These are phyloP conservation scores for Neurospora intermedia DNA, from an alignment of 495 filamentous ascomycete species.

Conservation along the genomic window DNA sequence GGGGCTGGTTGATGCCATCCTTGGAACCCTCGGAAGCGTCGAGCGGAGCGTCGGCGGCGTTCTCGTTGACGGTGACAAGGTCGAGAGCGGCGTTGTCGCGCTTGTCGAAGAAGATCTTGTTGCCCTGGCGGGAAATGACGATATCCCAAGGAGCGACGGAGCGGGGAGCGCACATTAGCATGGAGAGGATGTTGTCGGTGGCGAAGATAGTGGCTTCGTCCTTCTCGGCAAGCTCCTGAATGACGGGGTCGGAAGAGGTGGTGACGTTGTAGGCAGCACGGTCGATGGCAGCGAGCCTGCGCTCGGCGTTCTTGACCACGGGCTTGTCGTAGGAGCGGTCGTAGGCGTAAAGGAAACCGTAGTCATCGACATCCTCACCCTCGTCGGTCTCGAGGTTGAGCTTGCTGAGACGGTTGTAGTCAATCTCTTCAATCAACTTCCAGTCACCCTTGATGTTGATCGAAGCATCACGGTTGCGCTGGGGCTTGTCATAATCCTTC, in stretches of 20 bases:
- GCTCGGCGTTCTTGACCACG: slow-evolving; percentile 76
- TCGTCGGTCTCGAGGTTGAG: slow-evolving; percentile 89
- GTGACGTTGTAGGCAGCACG: slow-evolving; percentile 96
- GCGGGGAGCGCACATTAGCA: slow-evolving; percentile 96
- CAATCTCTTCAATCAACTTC: slow-evolving; percentile 94
- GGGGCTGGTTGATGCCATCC: slow-evolving; percentile 85
- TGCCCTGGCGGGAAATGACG: slow-evolving; percentile 76
- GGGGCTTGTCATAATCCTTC: slow-evolving; percentile 98
- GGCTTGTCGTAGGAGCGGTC: slow-evolving; percentile 89
- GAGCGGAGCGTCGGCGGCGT: slow-evolving; percentile 89
- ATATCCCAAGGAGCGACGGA: slow-evolving; percentile 98
- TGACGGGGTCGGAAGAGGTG: slow-evolving; percentile 87
- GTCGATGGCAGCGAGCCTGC: slow-evolving; percentile 77
- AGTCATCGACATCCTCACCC: slow-evolving; percentile 87
- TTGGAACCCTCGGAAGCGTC: slow-evolving; percentile 88
- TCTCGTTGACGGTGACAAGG: slow-evolving; percentile 97
- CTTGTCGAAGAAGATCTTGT: slow-evolving; percentile 98
- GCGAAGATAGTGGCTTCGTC: slow-evolving; percentile 95
- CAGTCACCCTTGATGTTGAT: slow-evolving; percentile 91
- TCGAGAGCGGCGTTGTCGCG: slow-evolving; percentile 87
- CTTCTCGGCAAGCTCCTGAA: slow-evolving; percentile 94
- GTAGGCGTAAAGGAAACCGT: slow-evolving; percentile 97
- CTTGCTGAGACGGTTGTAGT: slow-evolving; percentile 89
- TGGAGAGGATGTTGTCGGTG: slow-evolving; percentile 90
- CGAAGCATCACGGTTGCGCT: slow-evolving; percentile 88